These are phyloP conservation scores for Vaccinium vitisidaea DNA, from an alignment of 148 eudicot genomes.

Conservation along the genomic window DNA sequence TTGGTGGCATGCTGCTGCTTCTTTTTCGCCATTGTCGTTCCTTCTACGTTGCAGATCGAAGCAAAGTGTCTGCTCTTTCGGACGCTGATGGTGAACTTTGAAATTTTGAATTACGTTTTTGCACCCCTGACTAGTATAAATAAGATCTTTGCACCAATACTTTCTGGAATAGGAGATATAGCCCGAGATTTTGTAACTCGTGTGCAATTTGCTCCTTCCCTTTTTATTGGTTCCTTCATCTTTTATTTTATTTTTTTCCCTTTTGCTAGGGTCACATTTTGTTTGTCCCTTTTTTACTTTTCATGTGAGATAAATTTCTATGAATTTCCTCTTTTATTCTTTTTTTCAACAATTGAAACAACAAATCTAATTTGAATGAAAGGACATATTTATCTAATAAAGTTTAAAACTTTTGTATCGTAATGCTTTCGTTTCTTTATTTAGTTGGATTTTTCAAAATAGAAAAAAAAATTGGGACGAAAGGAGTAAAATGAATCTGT, in stretches of 20 bases:
- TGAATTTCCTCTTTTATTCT: too few species aligned
- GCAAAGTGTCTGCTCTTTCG: background rate
- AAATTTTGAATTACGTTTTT: background rate
- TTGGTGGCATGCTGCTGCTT: background rate
- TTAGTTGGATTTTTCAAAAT: too few species aligned
- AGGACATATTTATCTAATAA: too few species aligned
- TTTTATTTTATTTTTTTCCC: background rate
- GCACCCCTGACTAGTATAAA: background rate
- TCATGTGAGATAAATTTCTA: too few species aligned
- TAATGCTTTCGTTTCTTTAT: too few species aligned
- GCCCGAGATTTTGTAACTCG: background rate
- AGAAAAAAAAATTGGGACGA: too few species aligned
- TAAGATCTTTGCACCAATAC: background rate
- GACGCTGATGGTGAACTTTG: background rate
- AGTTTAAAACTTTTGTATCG: too few species aligned
- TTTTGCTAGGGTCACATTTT: background rate
- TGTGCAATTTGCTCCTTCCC: background rate
- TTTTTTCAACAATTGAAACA: too few species aligned
- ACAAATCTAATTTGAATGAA: too few species aligned
- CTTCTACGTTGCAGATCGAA: background rate
- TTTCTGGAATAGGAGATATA: too few species aligned
- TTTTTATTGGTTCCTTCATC: background rate
- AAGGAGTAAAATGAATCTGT: too few species aligned
- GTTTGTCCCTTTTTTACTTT: too few species aligned
- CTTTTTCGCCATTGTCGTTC: background rate